Evolutionary conservation across 331 rosid species (phyloP), one percentile per base, ranked within the genome.

Genomic region (Malus hybrid): DNA sequence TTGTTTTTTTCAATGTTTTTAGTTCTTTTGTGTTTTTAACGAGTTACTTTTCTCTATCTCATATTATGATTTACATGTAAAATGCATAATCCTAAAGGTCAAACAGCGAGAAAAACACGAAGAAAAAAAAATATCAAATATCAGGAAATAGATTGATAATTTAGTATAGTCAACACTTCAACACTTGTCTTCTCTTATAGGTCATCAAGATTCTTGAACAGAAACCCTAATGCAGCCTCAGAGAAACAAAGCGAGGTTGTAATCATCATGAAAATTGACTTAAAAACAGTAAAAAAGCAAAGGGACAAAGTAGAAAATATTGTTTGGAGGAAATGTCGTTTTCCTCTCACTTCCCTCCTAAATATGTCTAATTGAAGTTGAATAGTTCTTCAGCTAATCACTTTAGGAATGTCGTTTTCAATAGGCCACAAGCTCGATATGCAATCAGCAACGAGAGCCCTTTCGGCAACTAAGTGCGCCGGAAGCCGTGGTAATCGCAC

Each of bases 201-300:
- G 70, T 83, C 84, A 84, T 70, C 32, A 69, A 84, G 76, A 80
- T 82, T 87, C 86, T 56, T 57, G 73, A 44, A 52, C 59, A 67
- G 69, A 82, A 72, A 65, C 81, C 75, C 62, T 65, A 67, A 67
- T 55, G 56, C 67, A 78, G 86, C 86, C 87, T 22, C 70, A 84
- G 91, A 87, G 81, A 67, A 76, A 83, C 81, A 76, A 56, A 81
- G 86, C 55, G 97, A 86, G 96, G 94, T 93, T 84, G 97, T 84
- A 74, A 76, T 84, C 59, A 65, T 69, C 78, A 69, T 61, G 34
- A 71, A 31, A 75, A n/a, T 54, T 75, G 62, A 50, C 44, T 22
- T 79, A 76, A 63, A 29, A 72, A 13, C 62, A 32, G 44, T 15
- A 63, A 67, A 73, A 73, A 20, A 42, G 11, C 24, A 46, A 44